phyloP scores from a whole-genome alignment of 768 basidiomycete species.

The Rhizopogon rudus region DNA sequence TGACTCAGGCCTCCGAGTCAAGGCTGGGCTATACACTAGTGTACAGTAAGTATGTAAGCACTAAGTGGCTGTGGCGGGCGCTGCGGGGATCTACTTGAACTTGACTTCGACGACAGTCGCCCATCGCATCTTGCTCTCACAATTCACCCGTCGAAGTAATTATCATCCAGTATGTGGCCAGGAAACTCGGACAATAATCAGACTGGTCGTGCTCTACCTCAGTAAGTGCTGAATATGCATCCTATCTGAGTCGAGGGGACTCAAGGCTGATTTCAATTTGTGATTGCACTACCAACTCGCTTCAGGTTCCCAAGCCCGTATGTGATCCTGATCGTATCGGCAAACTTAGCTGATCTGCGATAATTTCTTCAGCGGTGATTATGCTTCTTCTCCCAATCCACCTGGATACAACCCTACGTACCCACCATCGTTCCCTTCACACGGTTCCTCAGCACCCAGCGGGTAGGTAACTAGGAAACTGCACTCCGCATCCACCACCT shows the following conservation, averaged over 20 bases:
- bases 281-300: background rate
- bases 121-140: background rate
- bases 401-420: constrained; percentile 1
- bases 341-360: background rate
- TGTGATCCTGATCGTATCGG: background rate
- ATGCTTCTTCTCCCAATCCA: background rate
- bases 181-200: background rate
- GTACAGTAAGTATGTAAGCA: no score
- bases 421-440: constrained; percentile 2
- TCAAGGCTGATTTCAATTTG: background rate
- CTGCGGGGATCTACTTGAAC: background rate
- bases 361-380: background rate
- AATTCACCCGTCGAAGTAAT: background rate
- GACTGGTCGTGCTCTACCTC: background rate
- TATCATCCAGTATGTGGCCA: constrained; percentile 5
- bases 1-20: no score
- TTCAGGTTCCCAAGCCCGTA: constrained; percentile 12
- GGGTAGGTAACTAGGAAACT: constrained; percentile 8
- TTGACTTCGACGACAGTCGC: background rate
- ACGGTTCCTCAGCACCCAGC: constrained; percentile 3
- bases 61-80: background rate
- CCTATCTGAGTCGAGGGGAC: no score
- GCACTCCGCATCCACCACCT: background rate
- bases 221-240: constrained; percentile 9
- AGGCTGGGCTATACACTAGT: no score